Evolutionary conservation across 1,284 basidiomycete species (phyloP), one percentile per base, ranked within the genome.

Genomic region (Thelephora terrestris): DNA sequence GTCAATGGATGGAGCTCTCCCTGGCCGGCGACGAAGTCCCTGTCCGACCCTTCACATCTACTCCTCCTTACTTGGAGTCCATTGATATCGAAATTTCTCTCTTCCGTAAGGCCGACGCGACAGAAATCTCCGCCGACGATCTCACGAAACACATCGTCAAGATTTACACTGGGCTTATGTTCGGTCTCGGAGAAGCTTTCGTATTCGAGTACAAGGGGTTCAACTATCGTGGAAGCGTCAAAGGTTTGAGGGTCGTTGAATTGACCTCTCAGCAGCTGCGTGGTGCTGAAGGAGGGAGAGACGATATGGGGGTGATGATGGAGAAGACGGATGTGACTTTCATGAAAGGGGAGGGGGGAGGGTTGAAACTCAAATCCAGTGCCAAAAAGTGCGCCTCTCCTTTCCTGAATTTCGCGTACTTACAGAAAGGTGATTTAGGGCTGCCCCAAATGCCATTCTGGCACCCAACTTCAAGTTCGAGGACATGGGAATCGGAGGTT

Each of bases 391-490:
- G 49, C 51, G 78, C 61, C 7, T 25, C 21, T 39, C 29, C 44
- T 21, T 12, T 43, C 50, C 12, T 48, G 17, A 38, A 27, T 23
- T 34, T 25, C 16, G 39, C 21, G 24, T 20, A 34, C 25, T 29
- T 51, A 24, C 36, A 21, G 24, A 32, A 35, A 49, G 29, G 1
- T 20, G 16, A 37, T 37, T 16, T 52, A 91, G 90, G 59, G 81
- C 91, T 0, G 83, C 92, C 4, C 81, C 93, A 12, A 99, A 98
- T 63, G 93, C 95, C 0, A 97, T 99, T 58, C 75, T 99, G 7
- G 86, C 93, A 1, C 92, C 96, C 2, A 98, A 98, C 70, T 99
- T 99, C 80, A 98, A 96, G 67, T 99, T 99, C 57, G 91, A 97
- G 63, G 96, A 99, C 65, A 99, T 99, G 95, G 96, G 96, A 23